Evolutionary conservation across 352 stramenopile species (phyloP), one percentile per base, ranked within the genome.

Genomic region (Phytophthora hibernalis): DNA sequence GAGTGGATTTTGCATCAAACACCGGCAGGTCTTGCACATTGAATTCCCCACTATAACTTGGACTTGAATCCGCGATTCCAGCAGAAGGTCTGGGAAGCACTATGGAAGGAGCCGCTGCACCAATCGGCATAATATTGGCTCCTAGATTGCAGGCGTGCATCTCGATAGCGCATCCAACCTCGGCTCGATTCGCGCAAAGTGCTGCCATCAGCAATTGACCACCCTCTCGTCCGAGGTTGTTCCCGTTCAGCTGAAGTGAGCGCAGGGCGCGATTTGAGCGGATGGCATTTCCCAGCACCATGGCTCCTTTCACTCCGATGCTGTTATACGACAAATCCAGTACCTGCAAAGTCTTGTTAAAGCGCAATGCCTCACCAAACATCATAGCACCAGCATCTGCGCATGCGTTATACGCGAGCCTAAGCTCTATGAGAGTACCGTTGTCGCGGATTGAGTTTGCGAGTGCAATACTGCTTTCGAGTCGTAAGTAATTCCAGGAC

Each of bases 401-500:
- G 47, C 83, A 95, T 0, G 79, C 82, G 45, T 95, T 95, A 73
- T 93, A 95, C 12, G 87, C 68, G 0, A 95, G 43, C 44, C 88
- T 83, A 24, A 95, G 77, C 62, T 93, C 76, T 5, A 76, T 62
- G 1, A 95, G 75, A 21, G 82, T 92, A 28, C 66, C 37, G 48
- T 95, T 95, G 45, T 90, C 79, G 5, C 76, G 64, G 18, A 95
- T 77, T 1, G 87, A 89, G 18, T 70, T 68, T 0, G 85, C 87
- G 2, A 95, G 73, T 6, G 82, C 83, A 37, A 89, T 80, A 26
- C 83, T 90, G 61, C 83, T 92, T 43, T 91, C 89, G 6, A 96
- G 72, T 1, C 90, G 83, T 9, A 97, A 61, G 64, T 86, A 93
- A 52, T 97, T 97, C 91, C 91, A 97, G 45, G 87, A 96, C 13